Conservation (phyloP, 1,139 yeast species). For the Eremothecium gossypii region DNA sequence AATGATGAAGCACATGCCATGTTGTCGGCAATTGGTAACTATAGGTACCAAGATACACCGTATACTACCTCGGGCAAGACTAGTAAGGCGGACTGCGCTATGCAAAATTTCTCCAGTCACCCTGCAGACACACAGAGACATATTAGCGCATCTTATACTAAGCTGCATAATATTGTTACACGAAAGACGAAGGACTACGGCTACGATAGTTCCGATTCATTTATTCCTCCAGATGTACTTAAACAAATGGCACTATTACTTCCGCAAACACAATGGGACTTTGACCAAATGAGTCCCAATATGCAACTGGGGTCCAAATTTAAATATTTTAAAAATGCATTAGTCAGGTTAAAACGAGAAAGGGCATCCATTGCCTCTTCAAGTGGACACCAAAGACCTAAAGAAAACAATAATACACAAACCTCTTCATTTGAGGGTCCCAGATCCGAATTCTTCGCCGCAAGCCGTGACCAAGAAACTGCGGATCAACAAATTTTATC, state of each 20-base stretch:
- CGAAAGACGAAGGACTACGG: slow-evolving; percentile 37
- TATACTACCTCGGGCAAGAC: background rate
- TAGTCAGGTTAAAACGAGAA: slow-evolving; percentile 34
- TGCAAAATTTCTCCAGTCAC: too few relatives aligned
- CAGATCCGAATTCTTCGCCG: slow-evolving; percentile 16
- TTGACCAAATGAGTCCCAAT: slow-evolving; percentile 33
- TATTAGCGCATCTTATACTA: slow-evolving; percentile 17
- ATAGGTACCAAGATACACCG: slow-evolving; percentile 26
- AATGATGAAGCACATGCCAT: background rate
- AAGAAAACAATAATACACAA: slow-evolving; percentile 4
- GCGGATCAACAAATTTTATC: slow-evolving; percentile 4
- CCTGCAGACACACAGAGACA: slow-evolving; percentile 8
- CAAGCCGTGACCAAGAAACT: slow-evolving; percentile 5
- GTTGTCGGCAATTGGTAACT: slow-evolving; percentile 7
- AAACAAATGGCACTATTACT: slow-evolving; percentile 46
- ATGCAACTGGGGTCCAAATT: slow-evolving; percentile 37
- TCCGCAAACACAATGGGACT: slow-evolving; percentile 49
- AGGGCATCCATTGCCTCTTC: slow-evolving; percentile 9
- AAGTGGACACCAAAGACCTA: slow-evolving; percentile 4
- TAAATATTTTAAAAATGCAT: slow-evolving; percentile 37
- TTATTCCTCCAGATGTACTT: slow-evolving; percentile 42
- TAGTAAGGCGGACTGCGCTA: background rate
- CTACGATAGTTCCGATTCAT: slow-evolving; percentile 34
- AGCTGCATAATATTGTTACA: slow-evolving; percentile 38
- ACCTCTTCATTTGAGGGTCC: slow-evolving; percentile 6